phyloP scores from a whole-genome alignment of 306 rosid species.

The Datisca glomerata region DNA sequence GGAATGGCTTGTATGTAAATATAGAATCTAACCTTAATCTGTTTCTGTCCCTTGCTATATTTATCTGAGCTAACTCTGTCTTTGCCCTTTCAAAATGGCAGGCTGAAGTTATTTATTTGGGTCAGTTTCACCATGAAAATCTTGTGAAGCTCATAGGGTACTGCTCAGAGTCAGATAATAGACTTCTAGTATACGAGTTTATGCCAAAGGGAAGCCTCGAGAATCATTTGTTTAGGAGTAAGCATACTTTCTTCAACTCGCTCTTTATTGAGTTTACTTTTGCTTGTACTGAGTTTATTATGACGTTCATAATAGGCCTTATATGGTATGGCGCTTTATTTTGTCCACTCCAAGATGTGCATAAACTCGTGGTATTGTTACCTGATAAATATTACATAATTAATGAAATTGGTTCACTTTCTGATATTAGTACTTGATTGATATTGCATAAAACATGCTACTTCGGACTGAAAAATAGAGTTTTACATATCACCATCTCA shows the following conservation, averaged over 20 bases:
- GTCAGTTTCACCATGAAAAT: slow-evolving; percentile 81
- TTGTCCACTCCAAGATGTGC: too few relatives aligned
- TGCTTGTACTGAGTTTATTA: too few relatives aligned
- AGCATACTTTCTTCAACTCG: slow-evolving; percentile 17
- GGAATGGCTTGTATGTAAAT: slow-evolving; percentile 84
- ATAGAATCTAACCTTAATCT: slow-evolving; percentile 6
- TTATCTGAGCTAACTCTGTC: slow-evolving; percentile 4
- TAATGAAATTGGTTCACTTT: too few relatives aligned
- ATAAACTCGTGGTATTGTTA: too few relatives aligned
- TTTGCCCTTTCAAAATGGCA: slow-evolving; percentile 16
- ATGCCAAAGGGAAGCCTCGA: slow-evolving; percentile 89
- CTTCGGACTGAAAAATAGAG: too few relatives aligned
- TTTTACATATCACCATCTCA: too few relatives aligned
- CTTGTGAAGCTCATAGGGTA: slow-evolving; percentile 85
- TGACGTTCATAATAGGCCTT: too few relatives aligned
- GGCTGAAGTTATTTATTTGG: slow-evolving; percentile 92
- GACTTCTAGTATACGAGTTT: slow-evolving; percentile 90
- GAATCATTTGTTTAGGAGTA: slow-evolving; percentile 82
- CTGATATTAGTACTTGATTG: too few relatives aligned
- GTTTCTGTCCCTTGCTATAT: background rate
- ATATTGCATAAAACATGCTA: too few relatives aligned
- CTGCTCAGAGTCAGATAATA: slow-evolving; percentile 59
- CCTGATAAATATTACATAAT: too few relatives aligned
- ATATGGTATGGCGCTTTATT: too few relatives aligned
- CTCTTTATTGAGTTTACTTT: too few relatives aligned